Conservation (phyloP, 2,329 filamentous ascomycete genomes). For the Microdochium trichocladiopsis region DNA sequence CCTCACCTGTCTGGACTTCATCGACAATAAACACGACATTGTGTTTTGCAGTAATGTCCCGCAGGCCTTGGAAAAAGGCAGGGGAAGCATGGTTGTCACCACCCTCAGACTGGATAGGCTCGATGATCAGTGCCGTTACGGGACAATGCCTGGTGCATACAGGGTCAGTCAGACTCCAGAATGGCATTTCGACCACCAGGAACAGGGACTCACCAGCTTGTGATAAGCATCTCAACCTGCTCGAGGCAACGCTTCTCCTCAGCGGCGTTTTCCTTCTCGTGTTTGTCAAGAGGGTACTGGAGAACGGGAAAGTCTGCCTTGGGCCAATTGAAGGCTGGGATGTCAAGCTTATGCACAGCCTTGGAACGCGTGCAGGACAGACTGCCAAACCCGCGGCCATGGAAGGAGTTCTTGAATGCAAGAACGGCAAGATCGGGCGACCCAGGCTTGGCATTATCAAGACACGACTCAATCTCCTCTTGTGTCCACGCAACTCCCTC, state of each 20-base stretch:
- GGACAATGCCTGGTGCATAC: conserved; percentile 52
- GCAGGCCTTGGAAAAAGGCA: conserved; percentile 69
- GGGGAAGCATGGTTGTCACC: conserved; percentile 79
- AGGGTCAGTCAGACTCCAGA: background rate
- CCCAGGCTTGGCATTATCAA: conserved; percentile 67
- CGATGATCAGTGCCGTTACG: conserved; percentile 66
- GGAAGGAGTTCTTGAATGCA: conserved; percentile 72
- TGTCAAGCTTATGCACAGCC: conserved; percentile 80
- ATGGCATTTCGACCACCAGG: background rate
- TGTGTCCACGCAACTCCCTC: conserved; percentile 62
- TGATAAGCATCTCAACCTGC: conserved; percentile 66
- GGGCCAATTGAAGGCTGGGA: conserved; percentile 84
- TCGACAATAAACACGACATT: conserved; percentile 72
- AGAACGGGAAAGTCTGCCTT: conserved; percentile 73
- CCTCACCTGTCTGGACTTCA: conserved; percentile 68
- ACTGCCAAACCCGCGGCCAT: conserved; percentile 73
- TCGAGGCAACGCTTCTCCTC: conserved; percentile 68
- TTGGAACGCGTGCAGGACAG: conserved; percentile 76
- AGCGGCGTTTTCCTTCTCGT: conserved; percentile 60
- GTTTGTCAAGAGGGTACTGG: conserved; percentile 69
- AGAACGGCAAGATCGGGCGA: conserved; percentile 70
- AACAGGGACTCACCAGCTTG: background rate
- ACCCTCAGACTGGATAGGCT: conserved; percentile 78
- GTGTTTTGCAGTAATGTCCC: conserved; percentile 63
- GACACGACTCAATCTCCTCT: conserved; percentile 59